phyloP scores from a whole-genome alignment of 2,329 filamentous ascomycete genomes.

The Stromatinia cepivora region DNA sequence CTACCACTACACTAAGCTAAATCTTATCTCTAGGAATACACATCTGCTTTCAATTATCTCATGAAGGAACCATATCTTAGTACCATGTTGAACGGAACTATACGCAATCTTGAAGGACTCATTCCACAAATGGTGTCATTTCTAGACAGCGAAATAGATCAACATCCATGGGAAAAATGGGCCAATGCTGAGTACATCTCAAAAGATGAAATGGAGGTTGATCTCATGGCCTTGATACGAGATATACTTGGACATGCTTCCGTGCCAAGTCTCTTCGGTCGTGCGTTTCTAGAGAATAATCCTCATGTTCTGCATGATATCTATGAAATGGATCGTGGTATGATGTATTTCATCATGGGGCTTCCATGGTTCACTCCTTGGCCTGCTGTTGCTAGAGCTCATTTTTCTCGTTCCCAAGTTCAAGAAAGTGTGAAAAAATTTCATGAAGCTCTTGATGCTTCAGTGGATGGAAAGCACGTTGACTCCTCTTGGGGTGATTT shows the following conservation, averaged over 20 bases:
- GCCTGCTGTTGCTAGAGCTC: constrained; percentile 50
- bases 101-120: constrained; percentile 45
- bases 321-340: constrained; percentile 54
- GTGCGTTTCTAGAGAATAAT: constrained; percentile 52
- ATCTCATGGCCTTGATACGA: constrained; percentile 53
- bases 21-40: constrained; percentile 1
- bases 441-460: constrained; percentile 46
- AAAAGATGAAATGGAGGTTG: constrained; percentile 51
- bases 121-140: constrained; percentile 60
- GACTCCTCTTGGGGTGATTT: constrained; percentile 49
- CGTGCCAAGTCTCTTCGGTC: constrained; percentile 53
- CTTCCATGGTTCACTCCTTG: constrained; percentile 56
- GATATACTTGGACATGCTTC: constrained; percentile 56
- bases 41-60: constrained; percentile 41
- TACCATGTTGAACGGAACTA: constrained; percentile 44
- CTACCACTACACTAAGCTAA: constrained; percentile 33
- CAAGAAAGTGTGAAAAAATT: constrained; percentile 45
- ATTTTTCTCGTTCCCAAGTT: constrained; percentile 48
- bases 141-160: constrained; percentile 58
- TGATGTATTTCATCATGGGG: constrained; percentile 55
- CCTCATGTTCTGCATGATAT: constrained; percentile 55
- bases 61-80: constrained; percentile 50
- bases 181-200: constrained; percentile 47
- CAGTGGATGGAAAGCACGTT: constrained; percentile 45
- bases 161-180: constrained; percentile 61